phyloP scores from a whole-genome alignment of 768 basidiomycete species.

The Wakefieldia striispora region DNA sequence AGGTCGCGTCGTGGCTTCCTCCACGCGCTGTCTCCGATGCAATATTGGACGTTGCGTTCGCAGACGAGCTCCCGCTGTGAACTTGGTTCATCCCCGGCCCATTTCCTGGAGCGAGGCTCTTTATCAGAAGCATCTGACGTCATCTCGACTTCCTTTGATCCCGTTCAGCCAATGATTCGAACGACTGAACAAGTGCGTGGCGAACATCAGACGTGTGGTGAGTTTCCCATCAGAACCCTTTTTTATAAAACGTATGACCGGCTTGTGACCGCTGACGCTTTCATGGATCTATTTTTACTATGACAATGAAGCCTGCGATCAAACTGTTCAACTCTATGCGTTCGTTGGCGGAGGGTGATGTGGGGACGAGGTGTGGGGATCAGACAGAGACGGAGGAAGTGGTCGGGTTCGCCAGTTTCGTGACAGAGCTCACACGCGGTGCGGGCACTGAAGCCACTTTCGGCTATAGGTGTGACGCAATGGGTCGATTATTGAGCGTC shows the following conservation, averaged over 20 bases:
- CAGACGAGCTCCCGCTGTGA: slow-evolving; percentile 20
- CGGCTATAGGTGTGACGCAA: slow-evolving; percentile 20
- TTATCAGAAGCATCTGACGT: slow-evolving; percentile 7
- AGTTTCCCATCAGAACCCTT: slow-evolving; percentile 17
- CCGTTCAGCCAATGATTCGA: slow-evolving; percentile 33
- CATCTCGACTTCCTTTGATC: slow-evolving; percentile 27
- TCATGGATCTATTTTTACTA: neutral
- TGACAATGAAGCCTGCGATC: slow-evolving; percentile 33
- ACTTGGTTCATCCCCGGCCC: slow-evolving; percentile 34
- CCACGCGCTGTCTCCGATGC: slow-evolving; percentile 24
- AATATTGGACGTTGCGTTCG: slow-evolving; percentile 30
- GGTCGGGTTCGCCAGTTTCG: slow-evolving; percentile 14
- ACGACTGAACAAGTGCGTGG: slow-evolving; percentile 12
- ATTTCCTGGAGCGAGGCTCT: slow-evolving; percentile 22
- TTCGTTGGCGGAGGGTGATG: slow-evolving; percentile 18
- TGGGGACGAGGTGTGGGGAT: neutral
- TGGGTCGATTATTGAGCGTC: slow-evolving; percentile 42
- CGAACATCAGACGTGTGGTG: slow-evolving; percentile 29
- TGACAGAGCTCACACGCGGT: slow-evolving; percentile 34
- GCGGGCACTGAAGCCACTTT: slow-evolving; percentile 25
- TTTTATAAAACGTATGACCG: slow-evolving; percentile 34
- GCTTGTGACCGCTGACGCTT: slow-evolving; percentile 28
- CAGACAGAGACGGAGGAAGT: neutral
- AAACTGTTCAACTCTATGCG: slow-evolving; percentile 32
- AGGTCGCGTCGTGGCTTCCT: slow-evolving; percentile 33